Percentiles rank a stretch among this genome's conserved stretches.
phyloP scores from a whole-genome alignment of 2,329 filamentous ascomycete genomes.

The Aspergillus sp. region DNA sequence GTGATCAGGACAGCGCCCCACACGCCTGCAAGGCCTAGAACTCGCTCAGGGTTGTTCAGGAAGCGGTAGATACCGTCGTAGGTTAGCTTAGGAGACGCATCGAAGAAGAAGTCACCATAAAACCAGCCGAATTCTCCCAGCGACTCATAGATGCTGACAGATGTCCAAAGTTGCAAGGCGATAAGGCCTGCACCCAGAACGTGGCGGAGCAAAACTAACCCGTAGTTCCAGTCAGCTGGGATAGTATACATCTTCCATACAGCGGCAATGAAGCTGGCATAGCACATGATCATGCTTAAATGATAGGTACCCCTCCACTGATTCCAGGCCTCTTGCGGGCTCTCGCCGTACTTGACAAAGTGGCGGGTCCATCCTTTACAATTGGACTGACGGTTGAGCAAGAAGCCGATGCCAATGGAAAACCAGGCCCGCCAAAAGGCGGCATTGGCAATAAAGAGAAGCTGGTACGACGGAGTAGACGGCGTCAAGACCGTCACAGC shows the following conservation, averaged over 20 bases:
- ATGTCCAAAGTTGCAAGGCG: slow-evolving; percentile 84
- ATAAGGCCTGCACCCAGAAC: slow-evolving; percentile 74
- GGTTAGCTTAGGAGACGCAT: slow-evolving; percentile 76
- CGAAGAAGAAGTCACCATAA: slow-evolving; percentile 97
- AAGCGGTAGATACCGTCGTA: slow-evolving; percentile 98
- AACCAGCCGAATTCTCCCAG: slow-evolving; percentile 98
- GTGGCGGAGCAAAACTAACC: slow-evolving; percentile 77
- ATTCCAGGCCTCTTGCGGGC: slow-evolving; percentile 81
- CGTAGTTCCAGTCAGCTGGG: slow-evolving; percentile 79
- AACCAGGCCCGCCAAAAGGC: slow-evolving; percentile 85
- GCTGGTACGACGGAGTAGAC: slow-evolving; percentile 64
- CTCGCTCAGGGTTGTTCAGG: slow-evolving; percentile 91
- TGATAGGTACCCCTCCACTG: slow-evolving; percentile 98
- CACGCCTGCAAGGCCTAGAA: slow-evolving; percentile 86
- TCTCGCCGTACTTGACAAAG: slow-evolving; percentile 94
- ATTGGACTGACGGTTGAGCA: slow-evolving; percentile 77
- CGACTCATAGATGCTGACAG: slow-evolving; percentile 86
- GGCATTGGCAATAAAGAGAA: slow-evolving; percentile 73
- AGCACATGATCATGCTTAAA: slow-evolving; percentile 82
- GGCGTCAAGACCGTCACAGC: slow-evolving; percentile 68
- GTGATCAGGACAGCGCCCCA: slow-evolving; percentile 95
- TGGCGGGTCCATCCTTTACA: slow-evolving; percentile 94
- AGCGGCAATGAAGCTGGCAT: slow-evolving; percentile 78
- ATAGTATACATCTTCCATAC: slow-evolving; percentile 93
- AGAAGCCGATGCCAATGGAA: slow-evolving; percentile 73